A percentile compares a stretch with the other conserved stretches of the same genome.
phyloP scores from a whole-genome alignment of 192 early-diverging fungal genomes.

The Gonapodya prolifera region DNA sequence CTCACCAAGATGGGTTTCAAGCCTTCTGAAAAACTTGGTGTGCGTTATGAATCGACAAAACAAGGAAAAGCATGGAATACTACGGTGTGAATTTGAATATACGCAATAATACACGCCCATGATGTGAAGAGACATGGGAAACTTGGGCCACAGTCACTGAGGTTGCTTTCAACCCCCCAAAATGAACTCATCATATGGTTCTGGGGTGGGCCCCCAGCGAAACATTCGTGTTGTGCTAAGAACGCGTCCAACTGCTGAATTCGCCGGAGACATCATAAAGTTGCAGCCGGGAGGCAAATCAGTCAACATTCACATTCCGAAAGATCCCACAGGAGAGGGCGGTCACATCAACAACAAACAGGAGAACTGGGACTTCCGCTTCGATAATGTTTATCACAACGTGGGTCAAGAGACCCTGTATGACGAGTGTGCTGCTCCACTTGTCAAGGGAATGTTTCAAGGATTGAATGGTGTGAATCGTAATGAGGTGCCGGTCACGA shows the following conservation, averaged over 20 bases:
- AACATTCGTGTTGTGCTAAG: conserved; percentile 46
- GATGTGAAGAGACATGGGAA: neutral
- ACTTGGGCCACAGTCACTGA: neutral
- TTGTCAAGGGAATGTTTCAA: conserved; percentile 36
- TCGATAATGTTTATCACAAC: conserved; percentile 48
- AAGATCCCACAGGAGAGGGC: conserved; percentile 26
- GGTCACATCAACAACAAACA: conserved; percentile 57
- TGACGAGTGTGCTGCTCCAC: conserved; percentile 39
- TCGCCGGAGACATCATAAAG: conserved; percentile 34
- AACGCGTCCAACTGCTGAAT: conserved; percentile 41
- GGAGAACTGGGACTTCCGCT: conserved; percentile 50
- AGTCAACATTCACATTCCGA: conserved; percentile 45
- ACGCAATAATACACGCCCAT: neutral
- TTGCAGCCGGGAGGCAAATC: conserved; percentile 30
- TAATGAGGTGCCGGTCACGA: conserved; percentile 9
- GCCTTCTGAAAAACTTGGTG: neutral
- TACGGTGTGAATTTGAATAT: neutral
- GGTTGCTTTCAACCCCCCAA: neutral
- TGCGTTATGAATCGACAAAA: neutral
- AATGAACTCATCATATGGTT: neutral
- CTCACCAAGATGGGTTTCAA: neutral
- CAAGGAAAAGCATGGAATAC: neutral
- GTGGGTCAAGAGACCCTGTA: conserved; percentile 43
- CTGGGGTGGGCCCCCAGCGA: neutral
- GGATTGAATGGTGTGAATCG: conserved; percentile 40